Base-by-base conservation (phyloP, 306 rosid species). In the Gastrolobium bilobum region DNA sequence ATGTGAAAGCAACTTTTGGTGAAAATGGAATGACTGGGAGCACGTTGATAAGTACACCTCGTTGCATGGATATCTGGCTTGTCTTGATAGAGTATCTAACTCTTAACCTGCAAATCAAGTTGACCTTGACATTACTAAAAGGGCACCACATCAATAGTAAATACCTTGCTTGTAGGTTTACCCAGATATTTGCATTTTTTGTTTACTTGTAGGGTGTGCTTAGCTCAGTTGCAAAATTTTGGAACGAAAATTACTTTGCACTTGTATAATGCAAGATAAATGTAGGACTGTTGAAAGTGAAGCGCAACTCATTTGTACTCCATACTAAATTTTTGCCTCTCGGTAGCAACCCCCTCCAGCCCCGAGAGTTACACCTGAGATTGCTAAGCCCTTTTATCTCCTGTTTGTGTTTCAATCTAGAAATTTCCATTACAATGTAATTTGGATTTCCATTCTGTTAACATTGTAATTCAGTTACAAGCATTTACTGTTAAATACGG, bases 31-130 rank as follows among this genome's bases (percentile, higher is more conserved):
- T 56, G 61, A 42, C 35, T 52, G 56, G 57, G 68, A 74, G 68
- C 71, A 70, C 33, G 33, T 64, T 63, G 46, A 31, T 60, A 20
- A 58, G 50, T 59, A 59, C 50, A 48, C n/a, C 46, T 38, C 44
- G 4, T 51, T 69, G 72, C 67, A 74, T 47, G 73, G 54, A 68
- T 30, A 72, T 47, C 62, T 54, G 54, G 79, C 69, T 75, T 43
- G 51, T 81, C 70, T 39, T 70, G 40, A 47, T 81, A 38, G 60
- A 48, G 8, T 47, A 38, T 54, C 46, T 50, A 68, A 53, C 53
- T 70, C 70, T 74, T 62, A 42, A 60, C 50, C 58, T 52, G 79
- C 75, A 68, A 73, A 74, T 83, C 31, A 72, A 60, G 67, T 43
- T 43, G 39, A 61, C 35, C 67, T 46, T 75, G 65, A 38, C 67